Evolutionary conservation across 2,329 filamentous ascomycete genomes (phyloP).

Genomic region (Penicillium concentricum): DNA sequence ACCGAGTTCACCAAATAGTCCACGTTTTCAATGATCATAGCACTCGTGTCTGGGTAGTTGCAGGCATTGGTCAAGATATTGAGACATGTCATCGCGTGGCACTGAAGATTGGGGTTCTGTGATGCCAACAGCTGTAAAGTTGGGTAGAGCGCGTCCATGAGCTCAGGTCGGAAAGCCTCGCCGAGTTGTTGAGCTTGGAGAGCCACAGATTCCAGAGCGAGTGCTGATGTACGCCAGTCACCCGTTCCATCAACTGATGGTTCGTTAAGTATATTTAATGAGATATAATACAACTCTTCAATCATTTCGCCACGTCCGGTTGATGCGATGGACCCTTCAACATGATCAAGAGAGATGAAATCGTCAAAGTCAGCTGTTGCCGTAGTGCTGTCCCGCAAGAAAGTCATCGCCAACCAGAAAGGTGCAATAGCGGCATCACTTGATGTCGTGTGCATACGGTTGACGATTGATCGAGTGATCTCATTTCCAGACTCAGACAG

Average conservation of each 20-base stretch:
- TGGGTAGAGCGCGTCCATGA: slow-evolving; percentile 89
- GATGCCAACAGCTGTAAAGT: slow-evolving; percentile 86
- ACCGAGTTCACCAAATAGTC: slow-evolving; percentile 97
- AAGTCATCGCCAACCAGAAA: slow-evolving; percentile 76
- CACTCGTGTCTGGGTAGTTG: slow-evolving; percentile 70
- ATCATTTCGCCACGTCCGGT: slow-evolving; percentile 37
- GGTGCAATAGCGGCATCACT: slow-evolving; percentile 64
- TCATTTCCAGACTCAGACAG: slow-evolving; percentile 43
- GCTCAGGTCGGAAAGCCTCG: slow-evolving; percentile 71
- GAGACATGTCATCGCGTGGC: slow-evolving; percentile 78
- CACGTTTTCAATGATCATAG: slow-evolving; percentile 83
- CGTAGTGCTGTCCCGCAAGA: slow-evolving; percentile 59
- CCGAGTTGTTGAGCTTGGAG: slow-evolving; percentile 69
- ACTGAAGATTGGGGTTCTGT: slow-evolving; percentile 63
- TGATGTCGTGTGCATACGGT: slow-evolving; percentile 58
- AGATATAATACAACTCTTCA: slow-evolving; percentile 46
- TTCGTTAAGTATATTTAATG: slow-evolving; percentile 42
- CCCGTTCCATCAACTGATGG: slow-evolving; percentile 35
- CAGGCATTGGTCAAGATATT: slow-evolving; percentile 77
- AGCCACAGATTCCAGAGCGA: slow-evolving; percentile 78
- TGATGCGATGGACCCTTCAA: slow-evolving; percentile 29
- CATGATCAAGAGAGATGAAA: slow-evolving; percentile 59
- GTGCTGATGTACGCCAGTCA: slow-evolving; percentile 73
- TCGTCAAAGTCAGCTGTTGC: slow-evolving; percentile 59
- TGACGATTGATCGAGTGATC: slow-evolving; percentile 65